These are phyloP conservation scores for Fusarium aywerte DNA, from an alignment of 2,329 filamentous ascomycete genomes.

Conservation along the genomic window DNA sequence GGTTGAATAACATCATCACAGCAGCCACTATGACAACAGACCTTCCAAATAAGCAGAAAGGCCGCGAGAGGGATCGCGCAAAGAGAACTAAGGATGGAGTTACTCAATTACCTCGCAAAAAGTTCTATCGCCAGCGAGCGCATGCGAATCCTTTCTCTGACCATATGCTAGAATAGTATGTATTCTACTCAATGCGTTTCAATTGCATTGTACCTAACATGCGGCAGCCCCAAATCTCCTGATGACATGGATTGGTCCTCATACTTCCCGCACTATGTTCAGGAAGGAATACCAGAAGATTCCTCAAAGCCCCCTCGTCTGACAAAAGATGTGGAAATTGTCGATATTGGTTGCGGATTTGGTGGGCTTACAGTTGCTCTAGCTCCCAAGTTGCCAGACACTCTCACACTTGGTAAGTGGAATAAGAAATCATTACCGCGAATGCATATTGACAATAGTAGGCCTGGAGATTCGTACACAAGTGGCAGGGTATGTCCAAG, in stretches of 20 bases:
- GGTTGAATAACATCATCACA: constrained; percentile 8
- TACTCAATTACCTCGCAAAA: constrained; percentile 84
- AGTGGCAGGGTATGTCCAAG: constrained; percentile 90
- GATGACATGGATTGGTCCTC: constrained; percentile 90
- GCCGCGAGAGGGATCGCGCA: constrained; percentile 73
- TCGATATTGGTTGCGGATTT: constrained; percentile 97
- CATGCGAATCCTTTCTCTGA: constrained; percentile 99
- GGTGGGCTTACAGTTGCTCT: constrained; percentile 90
- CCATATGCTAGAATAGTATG: constrained; percentile 86
- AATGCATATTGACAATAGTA: constrained; percentile 48
- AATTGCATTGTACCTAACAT: constrained; percentile 24
- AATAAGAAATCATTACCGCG: background rate
- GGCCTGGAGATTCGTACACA: constrained; percentile 93
- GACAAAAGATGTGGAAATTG: constrained; percentile 81
- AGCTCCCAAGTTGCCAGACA: constrained; percentile 81
- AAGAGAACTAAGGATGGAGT: constrained; percentile 62
- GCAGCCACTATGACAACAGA: constrained; percentile 45
- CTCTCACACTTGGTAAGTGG: constrained; percentile 78
- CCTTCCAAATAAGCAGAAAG: constrained; percentile 66
- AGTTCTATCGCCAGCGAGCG: constrained; percentile 94
- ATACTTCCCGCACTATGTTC: constrained; percentile 80
- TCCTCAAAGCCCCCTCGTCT: constrained; percentile 44
- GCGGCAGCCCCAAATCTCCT: constrained; percentile 76
- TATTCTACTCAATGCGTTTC: constrained; percentile 9
- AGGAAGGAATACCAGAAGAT: constrained; percentile 52